These are phyloP conservation scores for Psophocarpus tetragonolobus DNA, from an alignment of 306 rosid genomes.

Conservation along the genomic window DNA sequence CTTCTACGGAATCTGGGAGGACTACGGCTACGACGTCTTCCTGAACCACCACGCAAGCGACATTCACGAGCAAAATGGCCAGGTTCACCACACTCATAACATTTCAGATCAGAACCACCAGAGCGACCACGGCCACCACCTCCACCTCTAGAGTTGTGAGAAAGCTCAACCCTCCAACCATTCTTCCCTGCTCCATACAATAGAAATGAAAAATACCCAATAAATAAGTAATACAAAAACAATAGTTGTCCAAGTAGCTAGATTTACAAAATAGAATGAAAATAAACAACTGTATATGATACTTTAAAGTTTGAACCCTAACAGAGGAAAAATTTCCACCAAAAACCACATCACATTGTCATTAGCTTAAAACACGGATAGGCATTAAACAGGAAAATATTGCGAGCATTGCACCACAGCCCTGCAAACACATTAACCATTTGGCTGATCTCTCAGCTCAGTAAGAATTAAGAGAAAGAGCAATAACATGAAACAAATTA, in stretches of 20 bases:
- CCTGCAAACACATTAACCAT: constrained; percentile 18
- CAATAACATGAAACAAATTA: neutral
- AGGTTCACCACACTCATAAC: constrained; percentile 98
- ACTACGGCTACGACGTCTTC: constrained; percentile 91
- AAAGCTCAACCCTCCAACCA: constrained; percentile 98
- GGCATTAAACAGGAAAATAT: neutral
- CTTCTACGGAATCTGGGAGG: constrained; percentile 93
- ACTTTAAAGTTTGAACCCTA: neutral
- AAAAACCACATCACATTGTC: neutral
- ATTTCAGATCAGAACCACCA: constrained; percentile 96
- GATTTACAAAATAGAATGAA: neutral
- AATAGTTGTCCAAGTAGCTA: neutral
- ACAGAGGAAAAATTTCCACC: neutral
- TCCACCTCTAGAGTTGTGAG: constrained; percentile 94
- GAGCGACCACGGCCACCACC: constrained; percentile 84
- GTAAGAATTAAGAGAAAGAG: neutral
- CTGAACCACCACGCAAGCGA: constrained; percentile 88
- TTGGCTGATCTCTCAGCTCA: neutral
- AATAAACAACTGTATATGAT: neutral
- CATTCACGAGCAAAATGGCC: constrained; percentile 99
- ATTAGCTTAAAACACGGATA: neutral
- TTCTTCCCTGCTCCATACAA: constrained; percentile 72
- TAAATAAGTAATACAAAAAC: neutral
- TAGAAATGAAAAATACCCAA: neutral
- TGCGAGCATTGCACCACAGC: constrained; percentile 3